Base-by-base conservation (phyloP, 768 basidiomycete species). In the Phylloporus sp. region DNA sequence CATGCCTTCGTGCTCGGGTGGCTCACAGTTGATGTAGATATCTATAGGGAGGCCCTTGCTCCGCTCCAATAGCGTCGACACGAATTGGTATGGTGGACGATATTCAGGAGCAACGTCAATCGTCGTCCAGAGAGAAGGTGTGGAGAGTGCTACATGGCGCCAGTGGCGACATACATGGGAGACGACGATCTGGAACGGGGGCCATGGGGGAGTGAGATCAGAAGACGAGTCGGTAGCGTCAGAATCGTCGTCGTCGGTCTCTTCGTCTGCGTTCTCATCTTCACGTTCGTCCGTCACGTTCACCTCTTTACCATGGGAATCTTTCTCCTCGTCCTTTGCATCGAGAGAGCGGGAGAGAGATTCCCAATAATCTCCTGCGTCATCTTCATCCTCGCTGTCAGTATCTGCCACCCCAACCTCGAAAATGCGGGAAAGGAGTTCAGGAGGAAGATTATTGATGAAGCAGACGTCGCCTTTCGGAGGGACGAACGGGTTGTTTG, bases 81-180 rank as follows among this genome's bases (percentile, higher is more conserved):
- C 73, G 47, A 67, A 72, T 10, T 77, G 76, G 48, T 77, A 76
- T 2, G 77, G 76, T 4, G 72, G 67, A 23, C 65, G 71, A 32
- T 70, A 66, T 5, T 54, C 36, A 5, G 43, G 38, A 20, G 22
- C 13, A 18, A 67, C 47, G 1, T 7, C 9, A 38, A 86, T 69
- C 27, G 52, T 65, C 11, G 78, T 78, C 85, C 85, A 87, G 16
- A 86, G 72, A 9, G 70, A 68, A 1, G 82, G 79, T 0, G 78
- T 78, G 27, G 75, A 75, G 26, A 85, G 49, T 4, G 82, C 77
- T 2, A 76, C 57, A 31, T 67, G 68, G 43, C 84, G 80, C 84
- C 84, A 86, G 50, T 76, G 79, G 23, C 59, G 68, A 63, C 84
- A 86, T 10, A 85, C 77, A 57, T 84, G 84, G 16, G 83, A 84